Evolutionary conservation across 768 basidiomycete genomes (phyloP), one percentile per base, ranked within the genome.

Genomic region (Mycena olivaceomarginata): DNA sequence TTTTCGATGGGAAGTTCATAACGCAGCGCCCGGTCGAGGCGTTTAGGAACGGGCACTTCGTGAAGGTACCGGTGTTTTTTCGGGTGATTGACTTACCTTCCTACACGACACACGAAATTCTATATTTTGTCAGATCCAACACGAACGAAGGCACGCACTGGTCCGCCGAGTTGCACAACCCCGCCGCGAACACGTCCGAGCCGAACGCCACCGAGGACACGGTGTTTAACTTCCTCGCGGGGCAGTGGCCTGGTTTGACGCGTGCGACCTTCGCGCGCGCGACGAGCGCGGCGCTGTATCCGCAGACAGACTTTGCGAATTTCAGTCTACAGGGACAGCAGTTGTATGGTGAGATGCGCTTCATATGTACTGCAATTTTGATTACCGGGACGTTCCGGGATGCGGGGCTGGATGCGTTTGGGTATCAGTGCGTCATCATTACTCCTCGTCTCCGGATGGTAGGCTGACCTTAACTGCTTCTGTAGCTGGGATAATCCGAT

Each of bases 131-230:
- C 59, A 60, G 85, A 10, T 87, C 88, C 16, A 89, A 89, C 73
- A 86, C 87, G 1, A 81, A 89, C 77, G 88, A 89, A 72, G 88
- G 88, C 31, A 85, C 86, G 0, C 62, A 82, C n/a, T 89, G 88
- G 88, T 87, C 87, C 15, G 84, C 85, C 3, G 70, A 71, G 6
- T 80, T 89, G 10, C 77, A 78, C 11, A 84, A 87, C 45, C 81
- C 86, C 12, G 75, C 82, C 9, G 87, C 87, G 4, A 89, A 89
- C 71, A 88, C 88, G 0, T 86, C 86, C 0, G 83, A 80, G 78
- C 82, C 85, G 0, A 83, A 84, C 67, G 87, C 87, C 0, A 87
- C 85, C 3, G 83, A 87, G 60, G 80, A 77, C 1, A 89, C 86
- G 0, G 86, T 89, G 5, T 88, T 84, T 81, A 88, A 86, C 70